These are phyloP conservation scores for Pisolithus sp. DNA, from an alignment of 768 basidiomycete species.

Conservation along the genomic window DNA sequence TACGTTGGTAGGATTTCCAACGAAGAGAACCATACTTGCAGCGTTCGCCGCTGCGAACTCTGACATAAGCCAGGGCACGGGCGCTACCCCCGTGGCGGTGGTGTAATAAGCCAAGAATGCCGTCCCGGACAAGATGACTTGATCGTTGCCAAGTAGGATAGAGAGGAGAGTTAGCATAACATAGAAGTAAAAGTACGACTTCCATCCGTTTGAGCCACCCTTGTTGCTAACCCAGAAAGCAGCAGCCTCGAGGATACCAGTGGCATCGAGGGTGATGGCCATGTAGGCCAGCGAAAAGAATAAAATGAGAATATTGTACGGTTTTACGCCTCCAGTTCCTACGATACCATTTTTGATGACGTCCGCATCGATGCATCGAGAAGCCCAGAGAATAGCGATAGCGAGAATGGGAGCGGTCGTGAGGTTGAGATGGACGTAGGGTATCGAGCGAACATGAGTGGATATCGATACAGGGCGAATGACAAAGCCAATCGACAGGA, in stretches of 20 bases:
- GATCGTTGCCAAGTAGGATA: slow-evolving; percentile 86
- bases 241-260: slow-evolving; percentile 78
- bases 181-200: slow-evolving; percentile 77
- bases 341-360: slow-evolving; percentile 75
- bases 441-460: slow-evolving; percentile 23
- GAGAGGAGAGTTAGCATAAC: slow-evolving; percentile 73
- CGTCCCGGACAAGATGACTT: slow-evolving; percentile 87
- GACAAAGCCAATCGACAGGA: slow-evolving; percentile 47
- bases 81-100: slow-evolving; percentile 41
- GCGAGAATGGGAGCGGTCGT: slow-evolving; percentile 49
- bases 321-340: slow-evolving; percentile 71
- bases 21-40: slow-evolving; percentile 67
- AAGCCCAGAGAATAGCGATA: slow-evolving; percentile 48
- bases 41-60: slow-evolving; percentile 80
- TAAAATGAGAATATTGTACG: slow-evolving; percentile 88
- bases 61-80: slow-evolving; percentile 63
- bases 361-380: slow-evolving; percentile 39
- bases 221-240: slow-evolving; percentile 86
- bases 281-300: slow-evolving; percentile 93
- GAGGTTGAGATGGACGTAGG: slow-evolving; percentile 39
- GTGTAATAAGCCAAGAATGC: slow-evolving; percentile 90
- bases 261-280: slow-evolving; percentile 85
- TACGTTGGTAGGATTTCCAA: slow-evolving; percentile 88
- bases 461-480: slow-evolving; percentile 42
- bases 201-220: slow-evolving; percentile 67